phyloP scores from a whole-genome alignment of 805 yeast species.

The Yamadazyma ubonensis region DNA sequence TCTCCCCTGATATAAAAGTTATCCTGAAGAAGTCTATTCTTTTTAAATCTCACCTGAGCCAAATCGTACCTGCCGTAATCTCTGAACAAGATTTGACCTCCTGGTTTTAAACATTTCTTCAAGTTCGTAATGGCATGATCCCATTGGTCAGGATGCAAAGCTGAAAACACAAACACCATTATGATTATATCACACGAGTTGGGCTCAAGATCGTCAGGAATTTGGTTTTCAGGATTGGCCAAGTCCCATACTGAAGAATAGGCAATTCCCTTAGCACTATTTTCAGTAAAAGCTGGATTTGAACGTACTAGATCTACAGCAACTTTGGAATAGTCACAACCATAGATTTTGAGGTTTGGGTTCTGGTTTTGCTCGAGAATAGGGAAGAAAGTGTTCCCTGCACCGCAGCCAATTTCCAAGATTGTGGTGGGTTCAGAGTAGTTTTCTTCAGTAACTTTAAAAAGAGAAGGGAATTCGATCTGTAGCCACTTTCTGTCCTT shows the following conservation, averaged over 20 bases:
- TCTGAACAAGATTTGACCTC: slow-evolving; percentile 84
- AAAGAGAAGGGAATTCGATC: slow-evolving; percentile 86
- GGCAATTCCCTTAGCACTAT: slow-evolving; percentile 49
- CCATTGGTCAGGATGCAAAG: slow-evolving; percentile 93
- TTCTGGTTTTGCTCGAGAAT: slow-evolving; percentile 80
- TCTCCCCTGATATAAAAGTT: slow-evolving; percentile 97
- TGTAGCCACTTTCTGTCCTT: slow-evolving; percentile 96
- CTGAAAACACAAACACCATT: slow-evolving; percentile 94
- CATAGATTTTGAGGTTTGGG: slow-evolving; percentile 67
- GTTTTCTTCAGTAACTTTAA: slow-evolving; percentile 65
- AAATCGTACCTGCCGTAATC: slow-evolving; percentile 96
- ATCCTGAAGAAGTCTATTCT: slow-evolving; percentile 80
- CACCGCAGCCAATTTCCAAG: slow-evolving; percentile 96
- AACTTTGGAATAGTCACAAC: slow-evolving; percentile 85
- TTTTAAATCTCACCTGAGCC: slow-evolving; percentile 92
- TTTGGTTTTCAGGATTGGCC: slow-evolving; percentile 63
- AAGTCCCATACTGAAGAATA: slow-evolving; percentile 95
- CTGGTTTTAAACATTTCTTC: slow-evolving; percentile 77
- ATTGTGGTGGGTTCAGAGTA: slow-evolving; percentile 71
- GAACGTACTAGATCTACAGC: slow-evolving; percentile 84
- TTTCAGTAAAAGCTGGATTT: slow-evolving; percentile 57
- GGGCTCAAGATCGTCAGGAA: slow-evolving; percentile 85
- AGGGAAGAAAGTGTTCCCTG: slow-evolving; percentile 96
- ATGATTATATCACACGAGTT: slow-evolving; percentile 86
- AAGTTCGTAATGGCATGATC: slow-evolving; percentile 70